Base-by-base conservation (phyloP, 495 filamentous ascomycete species). In the Elaphomyces granulatus region DNA sequence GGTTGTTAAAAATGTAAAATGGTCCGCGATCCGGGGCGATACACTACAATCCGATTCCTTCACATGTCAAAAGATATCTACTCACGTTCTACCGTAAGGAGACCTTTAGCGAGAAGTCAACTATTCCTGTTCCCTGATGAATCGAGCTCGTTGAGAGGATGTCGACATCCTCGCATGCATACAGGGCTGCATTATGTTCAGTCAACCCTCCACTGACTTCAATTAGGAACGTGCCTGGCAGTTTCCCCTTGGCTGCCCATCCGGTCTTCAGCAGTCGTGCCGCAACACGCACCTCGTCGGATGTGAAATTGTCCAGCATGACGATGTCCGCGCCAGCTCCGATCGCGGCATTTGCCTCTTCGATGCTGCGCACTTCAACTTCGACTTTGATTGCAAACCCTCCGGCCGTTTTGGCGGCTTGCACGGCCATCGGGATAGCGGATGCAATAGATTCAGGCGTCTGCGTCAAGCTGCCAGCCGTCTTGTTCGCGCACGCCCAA, bases 91-190 rank as follows among this genome's bases (percentile, higher is more conserved):
- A 60, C 34, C 58, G 54, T 47, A 66, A 38, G 14, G 61, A 66
- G 38, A 98, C 85, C 71, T 98, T 98, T 32, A 98, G 69, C 4
- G 87, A 94, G 54, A 94, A 95, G 54, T 98, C 90, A 31, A 98
- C 77, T 59, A 94, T 87, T 32, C 75, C 71, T 3, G 86, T 83
- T 1, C 92, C 88, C 64, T 98, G 90, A 56, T 98, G 90, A 47
- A 98, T 94, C 31, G 83, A 85, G 51, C 88, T 95, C 20, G 87
- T 94, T 16, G 84, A 94, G 45, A 95, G 71, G 47, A 96, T 83
- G 65, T 98, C 90, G 48, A 98, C 75, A 67, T 94, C 84, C 44
- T 81, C 72, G 59, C 80, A 87, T 8, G 83, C 77, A 68, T 88
- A 93, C 10, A 56, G 58, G 45, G 70, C 71, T 7, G 90, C 82